Evolutionary conservation across 495 filamentous ascomycete species (phyloP), one percentile per base, ranked within the genome.

Genomic region (Cercophora sp.): DNA sequence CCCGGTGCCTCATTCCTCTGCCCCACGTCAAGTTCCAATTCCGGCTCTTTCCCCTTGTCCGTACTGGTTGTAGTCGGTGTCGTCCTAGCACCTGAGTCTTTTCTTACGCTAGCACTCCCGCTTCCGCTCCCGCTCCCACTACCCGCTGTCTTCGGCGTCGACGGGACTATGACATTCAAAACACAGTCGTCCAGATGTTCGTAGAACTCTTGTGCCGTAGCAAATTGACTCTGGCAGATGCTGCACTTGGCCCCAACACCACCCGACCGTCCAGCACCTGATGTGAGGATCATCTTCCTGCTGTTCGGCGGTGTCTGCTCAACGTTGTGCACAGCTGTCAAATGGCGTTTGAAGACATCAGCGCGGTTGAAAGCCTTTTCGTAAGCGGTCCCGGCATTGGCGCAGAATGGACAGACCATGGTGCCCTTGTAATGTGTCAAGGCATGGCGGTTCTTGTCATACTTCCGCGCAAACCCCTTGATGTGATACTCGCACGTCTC

Each of bases 291-390:
- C 40, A 70, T 24, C 81, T 91, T 95, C 59, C 94, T 84, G 70
- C 89, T 88, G 68, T 99, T 97, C 0, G 94, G 92, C 8, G 94
- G 88, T 0, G 87, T 93, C 67, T 99, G 93, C 63, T 99, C 93
- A 22, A 97, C 93, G 19, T 85, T 84, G 63, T 99, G 93, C 1
- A 96, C 89, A 1, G 90, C 87, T 22, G 91, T 96, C 52, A 99
- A 72, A 66, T 99, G 93, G 20, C 93, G 83, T 77, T 97, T 99
- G 79, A 99, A 99, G 37, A 99, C 94, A 62, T 99, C 93, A 22
- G 94, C 93, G 18, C 93, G 82, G 73, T 99, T 99, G 74, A 99
- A 99, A 50, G 89, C 94, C 77, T 99, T 99, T 68, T 97, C 93
- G 2, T 87, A 88, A 1, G 91, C 80, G 0, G 91, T 94, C 9